A percentile compares a stretch with the other conserved stretches of the same genome.
Evolutionary conservation across 306 rosid genomes (phyloP).

Genomic region (Boehmeria nivea): DNA sequence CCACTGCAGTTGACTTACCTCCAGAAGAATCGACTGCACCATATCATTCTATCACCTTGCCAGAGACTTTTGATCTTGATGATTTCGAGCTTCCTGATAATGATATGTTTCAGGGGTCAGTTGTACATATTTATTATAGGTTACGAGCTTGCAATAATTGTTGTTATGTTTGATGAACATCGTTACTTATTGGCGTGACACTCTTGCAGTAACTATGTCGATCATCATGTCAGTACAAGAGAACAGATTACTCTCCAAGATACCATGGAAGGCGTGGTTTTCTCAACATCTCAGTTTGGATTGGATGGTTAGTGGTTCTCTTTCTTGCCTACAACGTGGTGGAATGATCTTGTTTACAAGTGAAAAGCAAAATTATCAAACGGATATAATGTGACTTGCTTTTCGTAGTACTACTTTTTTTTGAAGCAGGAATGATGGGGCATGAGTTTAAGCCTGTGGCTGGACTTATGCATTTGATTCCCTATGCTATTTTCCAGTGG

Average conservation of each 20-base stretch:
- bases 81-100: slow-evolving; percentile 98
- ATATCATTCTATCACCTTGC: slow-evolving; percentile 94
- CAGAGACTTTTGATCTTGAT: slow-evolving; percentile 99
- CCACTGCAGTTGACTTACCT: slow-evolving; percentile 94
- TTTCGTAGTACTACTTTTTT: no score
- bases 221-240: slow-evolving; percentile 87
- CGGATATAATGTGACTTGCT: no score
- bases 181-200: slow-evolving; percentile 25
- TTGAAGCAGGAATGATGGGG: no score
- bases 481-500: no score
- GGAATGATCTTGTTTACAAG: no score
- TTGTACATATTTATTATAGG: slow-evolving; percentile 18
- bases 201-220: slow-evolving; percentile 84
- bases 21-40: slow-evolving; percentile 99
- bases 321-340: no score
- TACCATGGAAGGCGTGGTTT: slow-evolving; percentile 88
- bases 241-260: slow-evolving; percentile 99
- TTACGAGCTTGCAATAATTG: background rate
- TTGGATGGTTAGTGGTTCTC: slow-evolving; percentile 71
- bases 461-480: no score
- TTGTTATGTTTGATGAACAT: slow-evolving; percentile 20
- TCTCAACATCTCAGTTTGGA: slow-evolving; percentile 91
- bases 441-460: no score
- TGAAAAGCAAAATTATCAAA: no score
- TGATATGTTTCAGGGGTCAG: slow-evolving; percentile 87